Evolutionary conservation across 2,329 filamentous ascomycete species (phyloP), one percentile per base, ranked within the genome.

Genomic region (Colletotrichum musae): DNA sequence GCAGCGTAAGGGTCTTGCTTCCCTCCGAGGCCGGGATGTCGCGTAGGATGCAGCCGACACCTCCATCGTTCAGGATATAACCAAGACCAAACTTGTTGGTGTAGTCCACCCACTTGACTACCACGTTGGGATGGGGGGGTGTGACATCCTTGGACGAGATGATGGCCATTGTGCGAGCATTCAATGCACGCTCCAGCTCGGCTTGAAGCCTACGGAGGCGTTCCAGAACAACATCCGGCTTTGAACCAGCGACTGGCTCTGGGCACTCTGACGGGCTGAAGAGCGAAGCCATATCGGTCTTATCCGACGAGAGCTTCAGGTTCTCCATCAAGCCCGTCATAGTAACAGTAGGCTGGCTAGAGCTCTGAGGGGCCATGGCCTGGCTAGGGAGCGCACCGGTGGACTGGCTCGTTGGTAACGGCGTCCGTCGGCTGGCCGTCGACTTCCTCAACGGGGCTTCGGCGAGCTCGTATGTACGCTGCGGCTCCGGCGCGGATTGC

Each of bases 51-150:
- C 92, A 94, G 16, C 93, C 93, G 21, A 95, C 91, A 71, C 91
- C 94, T 36, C 93, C 93, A 72, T 95, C 92, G 71, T 93, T 93
- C 62, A 96, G 83, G 67, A 95, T 94, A 75, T 95, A 96, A 43
- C 93, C 93, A 16, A 96, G 86, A 13, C 93, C 93, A 77, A 94
- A 94, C 77, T 94, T 94, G 80, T 94, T 94, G 68, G 93, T 94
- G 79, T 96, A 96, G 77, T 96, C 93, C 6, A 96, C 93, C 93
- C 93, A 96, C 77, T 95, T 94, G 12, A 92, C 88, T 13, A 92
- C 89, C 52, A 92, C 88, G 76, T 90, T 81, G 76, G 92, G 86
- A 77, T 91, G 79, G 70, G 90, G 76, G 76, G 87, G 82, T 64
- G 86, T 78, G 71, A 85, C 80, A 67, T 86, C 82, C 80, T 88